These are phyloP conservation scores for Otatea glauca DNA, from an alignment of 176 grass and related monocot species.

Conservation along the genomic window DNA sequence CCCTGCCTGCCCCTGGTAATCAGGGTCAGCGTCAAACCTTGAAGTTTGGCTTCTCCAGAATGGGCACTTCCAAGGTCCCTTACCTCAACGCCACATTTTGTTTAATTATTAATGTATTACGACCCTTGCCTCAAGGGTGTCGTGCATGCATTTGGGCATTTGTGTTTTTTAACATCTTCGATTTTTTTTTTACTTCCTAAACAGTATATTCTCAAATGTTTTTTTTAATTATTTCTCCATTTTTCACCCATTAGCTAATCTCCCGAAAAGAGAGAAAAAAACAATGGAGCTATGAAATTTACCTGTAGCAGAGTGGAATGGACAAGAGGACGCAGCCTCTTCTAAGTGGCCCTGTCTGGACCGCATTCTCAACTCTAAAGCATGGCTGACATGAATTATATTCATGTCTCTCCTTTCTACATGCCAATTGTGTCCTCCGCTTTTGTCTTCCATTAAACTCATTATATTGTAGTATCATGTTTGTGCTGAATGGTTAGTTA, in stretches of 20 bases:
- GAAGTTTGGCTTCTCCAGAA: constrained; percentile 93
- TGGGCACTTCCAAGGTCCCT: constrained; percentile 65
- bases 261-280: not conserved
- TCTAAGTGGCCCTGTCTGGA: too few species aligned
- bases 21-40: constrained; percentile 77
- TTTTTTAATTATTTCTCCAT: not conserved
- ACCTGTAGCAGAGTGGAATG: not conserved
- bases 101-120: not conserved
- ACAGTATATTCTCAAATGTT: too few species aligned
- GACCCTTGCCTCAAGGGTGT: too few species aligned
- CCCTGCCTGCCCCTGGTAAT: constrained; percentile 32
- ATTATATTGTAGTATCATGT: not conserved
- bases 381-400: too few species aligned
- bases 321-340: too few species aligned
- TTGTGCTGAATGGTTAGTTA: not conserved
- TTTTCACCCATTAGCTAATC: not conserved
- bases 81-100: constrained; percentile 7
- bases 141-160: too few species aligned
- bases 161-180: too few species aligned
- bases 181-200: too few species aligned
- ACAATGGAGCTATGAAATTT: not conserved
- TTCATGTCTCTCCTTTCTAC: not conserved
- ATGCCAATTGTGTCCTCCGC: not conserved
- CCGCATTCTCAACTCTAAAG: too few species aligned
- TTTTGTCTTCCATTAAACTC: not conserved